Percentiles rank a stretch among this genome's conserved stretches.
Evolutionary conservation across 768 basidiomycete species (phyloP).

Genomic region (Pleurotus djamor): DNA sequence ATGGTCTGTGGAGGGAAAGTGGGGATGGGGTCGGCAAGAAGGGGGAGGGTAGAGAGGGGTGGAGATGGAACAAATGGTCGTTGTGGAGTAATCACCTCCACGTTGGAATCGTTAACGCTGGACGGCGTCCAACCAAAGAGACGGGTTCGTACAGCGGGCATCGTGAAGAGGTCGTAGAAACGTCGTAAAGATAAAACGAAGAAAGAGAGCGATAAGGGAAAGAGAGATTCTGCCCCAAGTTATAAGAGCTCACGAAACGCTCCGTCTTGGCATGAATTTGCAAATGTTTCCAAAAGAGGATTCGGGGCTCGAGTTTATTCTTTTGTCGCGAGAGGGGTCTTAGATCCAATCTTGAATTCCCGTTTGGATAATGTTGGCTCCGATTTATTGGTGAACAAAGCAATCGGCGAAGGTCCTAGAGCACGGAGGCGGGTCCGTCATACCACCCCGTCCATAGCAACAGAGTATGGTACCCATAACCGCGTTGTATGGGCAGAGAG

Average conservation of each 20-base stretch:
- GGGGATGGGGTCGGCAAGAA: background rate
- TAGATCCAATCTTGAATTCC: conserved; percentile 3
- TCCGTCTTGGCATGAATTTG: conserved; percentile 4
- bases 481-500: too few species aligned
- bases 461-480: too few species aligned
- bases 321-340: conserved; percentile 1
- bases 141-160: conserved; percentile 8
- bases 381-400: background rate
- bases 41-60: background rate
- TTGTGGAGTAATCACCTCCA: conserved; percentile 3
- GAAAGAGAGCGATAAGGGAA: background rate
- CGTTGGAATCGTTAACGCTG: conserved; percentile 5
- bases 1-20: background rate
- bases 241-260: background rate
- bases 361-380: background rate
- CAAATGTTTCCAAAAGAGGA: conserved; percentile 5
- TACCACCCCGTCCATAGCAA: too few species aligned
- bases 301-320: too few species aligned
- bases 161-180: background rate
- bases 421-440: too few species aligned
- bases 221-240: background rate
- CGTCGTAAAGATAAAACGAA: background rate
- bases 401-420: too few species aligned
- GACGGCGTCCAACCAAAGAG: conserved; percentile 6
- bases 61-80: background rate